Percentiles rank a stretch among this genome's conserved stretches.
Evolutionary conservation across 768 basidiomycete genomes (phyloP).

Genomic region (Tulasnella calospora): DNA sequence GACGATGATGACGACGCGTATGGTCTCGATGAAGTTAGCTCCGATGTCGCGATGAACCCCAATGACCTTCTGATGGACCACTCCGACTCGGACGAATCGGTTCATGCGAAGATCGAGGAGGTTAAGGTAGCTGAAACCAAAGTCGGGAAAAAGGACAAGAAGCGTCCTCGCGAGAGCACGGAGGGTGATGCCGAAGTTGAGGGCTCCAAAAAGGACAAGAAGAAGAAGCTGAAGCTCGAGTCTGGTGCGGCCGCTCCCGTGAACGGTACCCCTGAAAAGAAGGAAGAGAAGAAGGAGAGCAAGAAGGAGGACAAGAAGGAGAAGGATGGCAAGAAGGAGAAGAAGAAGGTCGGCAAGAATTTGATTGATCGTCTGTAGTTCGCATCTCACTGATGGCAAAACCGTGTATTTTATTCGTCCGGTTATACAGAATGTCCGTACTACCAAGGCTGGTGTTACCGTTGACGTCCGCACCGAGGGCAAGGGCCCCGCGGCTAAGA

Average conservation of each 20-base stretch:
- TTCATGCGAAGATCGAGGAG: conserved; percentile 31
- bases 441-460: conserved; percentile 40
- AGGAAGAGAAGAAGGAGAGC: conserved; percentile 26
- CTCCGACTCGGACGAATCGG: conserved; percentile 34
- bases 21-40: conserved; percentile 34
- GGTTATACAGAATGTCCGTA: conserved; percentile 19
- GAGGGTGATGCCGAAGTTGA: conserved; percentile 21
- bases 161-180: conserved; percentile 37
- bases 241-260: conserved; percentile 34
- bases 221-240: conserved; percentile 41
- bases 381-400: not conserved
- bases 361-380: conserved; percentile 1
- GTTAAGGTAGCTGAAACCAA: conserved; percentile 29
- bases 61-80: conserved; percentile 32
- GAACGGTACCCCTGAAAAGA: conserved; percentile 32
- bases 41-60: conserved; percentile 37
- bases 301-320: conserved; percentile 30
- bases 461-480: conserved; percentile 45
- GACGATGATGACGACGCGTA: conserved; percentile 31
- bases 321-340: conserved; percentile 27
- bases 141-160: conserved; percentile 32
- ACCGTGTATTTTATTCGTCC: not conserved
- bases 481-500: conserved; percentile 42
- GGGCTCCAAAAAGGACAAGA: conserved; percentile 36
- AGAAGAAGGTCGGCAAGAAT: conserved; percentile 28